A percentile compares a stretch with the other conserved stretches of the same genome.
Evolutionary conservation across 1,139 yeast species (phyloP).

Genomic region (Protomyces gravidus): DNA sequence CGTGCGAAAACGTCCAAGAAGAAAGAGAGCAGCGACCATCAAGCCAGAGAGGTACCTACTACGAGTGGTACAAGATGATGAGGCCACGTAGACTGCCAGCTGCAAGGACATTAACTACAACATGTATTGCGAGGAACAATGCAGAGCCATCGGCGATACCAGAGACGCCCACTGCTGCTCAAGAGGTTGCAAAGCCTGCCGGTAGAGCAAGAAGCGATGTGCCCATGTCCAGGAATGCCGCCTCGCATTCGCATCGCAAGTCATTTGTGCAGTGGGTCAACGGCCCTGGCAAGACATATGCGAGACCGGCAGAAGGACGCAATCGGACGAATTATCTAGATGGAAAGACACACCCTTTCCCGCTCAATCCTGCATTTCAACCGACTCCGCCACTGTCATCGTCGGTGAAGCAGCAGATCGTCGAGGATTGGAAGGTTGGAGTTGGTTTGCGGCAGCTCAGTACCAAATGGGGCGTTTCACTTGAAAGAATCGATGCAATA

Average conservation of each 20-base stretch:
- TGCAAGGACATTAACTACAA: background rate
- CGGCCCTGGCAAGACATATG: background rate
- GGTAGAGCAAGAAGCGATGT: background rate
- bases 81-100: background rate
- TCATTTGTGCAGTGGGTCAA: conserved; percentile 16
- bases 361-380: conserved; percentile 15
- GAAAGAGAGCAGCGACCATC: background rate
- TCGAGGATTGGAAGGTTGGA: conserved; percentile 13
- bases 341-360: conserved; percentile 21
- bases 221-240: conserved; percentile 6
- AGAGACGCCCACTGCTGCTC: background rate
- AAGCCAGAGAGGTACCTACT: no score
- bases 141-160: background rate
- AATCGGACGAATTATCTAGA: conserved; percentile 14
- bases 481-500: conserved; percentile 20
- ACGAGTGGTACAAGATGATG: no score
- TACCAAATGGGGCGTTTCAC: conserved; percentile 15
- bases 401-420: background rate
- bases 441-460: conserved; percentile 15
- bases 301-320: conserved; percentile 2
- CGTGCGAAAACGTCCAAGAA: no score
- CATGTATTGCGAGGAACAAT: background rate
- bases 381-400: conserved; percentile 11
- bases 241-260: conserved; percentile 13
- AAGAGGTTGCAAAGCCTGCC: background rate